phyloP scores from a whole-genome alignment of 2,329 filamentous ascomycete genomes.

The Talaromyces sp. region DNA sequence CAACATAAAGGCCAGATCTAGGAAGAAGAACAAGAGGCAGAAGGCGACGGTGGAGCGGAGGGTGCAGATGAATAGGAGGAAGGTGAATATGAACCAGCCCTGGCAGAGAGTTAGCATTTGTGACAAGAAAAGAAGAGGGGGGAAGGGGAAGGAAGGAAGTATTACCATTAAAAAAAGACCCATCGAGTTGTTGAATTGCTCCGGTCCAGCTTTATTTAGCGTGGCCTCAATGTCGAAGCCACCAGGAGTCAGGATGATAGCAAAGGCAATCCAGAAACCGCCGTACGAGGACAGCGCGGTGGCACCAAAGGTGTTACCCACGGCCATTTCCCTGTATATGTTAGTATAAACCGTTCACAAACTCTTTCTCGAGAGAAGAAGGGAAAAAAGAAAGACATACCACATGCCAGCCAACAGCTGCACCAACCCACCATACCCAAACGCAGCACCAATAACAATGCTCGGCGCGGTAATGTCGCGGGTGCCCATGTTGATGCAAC shows the following conservation, averaged over 20 bases:
- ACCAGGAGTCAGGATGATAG: constrained; percentile 64
- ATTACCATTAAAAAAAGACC: constrained; percentile 66
- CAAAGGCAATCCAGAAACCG: constrained; percentile 77
- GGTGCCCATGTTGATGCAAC: constrained; percentile 65
- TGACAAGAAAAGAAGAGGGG: background rate
- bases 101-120: constrained; percentile 17
- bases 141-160: constrained; percentile 15
- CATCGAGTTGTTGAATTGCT: constrained; percentile 55
- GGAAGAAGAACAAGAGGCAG: constrained; percentile 70
- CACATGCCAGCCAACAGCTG: constrained; percentile 84
- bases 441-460: constrained; percentile 65
- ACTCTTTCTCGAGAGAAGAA: background rate
- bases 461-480: constrained; percentile 58
- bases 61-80: constrained; percentile 67
- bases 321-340: constrained; percentile 69
- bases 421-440: constrained; percentile 72
- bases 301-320: constrained; percentile 83
- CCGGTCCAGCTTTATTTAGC: constrained; percentile 17
- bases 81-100: constrained; percentile 84
- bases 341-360: background rate
- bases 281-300: constrained; percentile 78
- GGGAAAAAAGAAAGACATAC: constrained; percentile 43
- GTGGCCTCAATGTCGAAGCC: constrained; percentile 56
- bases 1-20: constrained; percentile 71
- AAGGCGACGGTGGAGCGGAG: constrained; percentile 73